These are phyloP conservation scores for Aspergillus versicolor DNA, from an alignment of 2,329 filamentous ascomycete species.

Conservation along the genomic window DNA sequence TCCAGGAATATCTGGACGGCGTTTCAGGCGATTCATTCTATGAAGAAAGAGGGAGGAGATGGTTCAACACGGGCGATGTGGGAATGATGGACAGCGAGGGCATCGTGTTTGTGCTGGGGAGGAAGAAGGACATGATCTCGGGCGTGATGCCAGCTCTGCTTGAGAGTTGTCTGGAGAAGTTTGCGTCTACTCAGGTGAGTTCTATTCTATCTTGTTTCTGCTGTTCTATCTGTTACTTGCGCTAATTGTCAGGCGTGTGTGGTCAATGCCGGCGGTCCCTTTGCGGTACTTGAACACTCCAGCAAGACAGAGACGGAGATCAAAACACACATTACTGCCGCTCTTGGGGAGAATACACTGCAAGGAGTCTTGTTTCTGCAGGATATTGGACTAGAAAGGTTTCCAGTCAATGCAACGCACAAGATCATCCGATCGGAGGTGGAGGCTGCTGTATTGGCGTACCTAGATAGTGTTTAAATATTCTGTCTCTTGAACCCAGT, in stretches of 20 bases:
- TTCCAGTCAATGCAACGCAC: conserved; percentile 4
- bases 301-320: neutral
- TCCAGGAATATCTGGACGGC: neutral
- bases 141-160: neutral
- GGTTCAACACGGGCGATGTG: conserved; percentile 1
- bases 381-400: neutral
- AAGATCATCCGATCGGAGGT: neutral
- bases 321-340: neutral
- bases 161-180: conserved; percentile 1
- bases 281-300: neutral
- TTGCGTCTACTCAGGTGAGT: neutral
- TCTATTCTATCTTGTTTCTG: neutral
- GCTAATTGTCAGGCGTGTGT: neutral
- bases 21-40: neutral
- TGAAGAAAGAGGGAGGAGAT: neutral
- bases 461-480: neutral
- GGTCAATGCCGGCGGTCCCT: neutral
- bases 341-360: neutral
- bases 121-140: neutral
- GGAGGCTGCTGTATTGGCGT: neutral
- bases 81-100: neutral
- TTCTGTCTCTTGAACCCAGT: neutral
- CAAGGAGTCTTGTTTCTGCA: neutral
- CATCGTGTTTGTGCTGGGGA: neutral
- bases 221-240: too few species aligned